Conservation (phyloP, 2,329 filamentous ascomycete species). For the Xylariaceae sp. region DNA sequence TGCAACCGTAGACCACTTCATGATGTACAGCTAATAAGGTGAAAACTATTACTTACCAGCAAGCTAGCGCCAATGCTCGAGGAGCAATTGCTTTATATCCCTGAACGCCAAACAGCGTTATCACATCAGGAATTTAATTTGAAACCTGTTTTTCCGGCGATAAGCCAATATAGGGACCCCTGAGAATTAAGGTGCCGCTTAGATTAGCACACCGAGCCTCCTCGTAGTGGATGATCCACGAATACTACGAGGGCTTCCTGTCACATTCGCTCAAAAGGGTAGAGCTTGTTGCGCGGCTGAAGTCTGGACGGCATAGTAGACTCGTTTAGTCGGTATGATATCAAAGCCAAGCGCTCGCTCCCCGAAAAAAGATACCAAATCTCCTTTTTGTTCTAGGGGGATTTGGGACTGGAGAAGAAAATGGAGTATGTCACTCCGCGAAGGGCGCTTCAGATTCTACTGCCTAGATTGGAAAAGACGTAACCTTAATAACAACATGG, state of each 20-base stretch:
- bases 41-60: conserved; percentile 5
- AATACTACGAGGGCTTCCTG: conserved; percentile 7
- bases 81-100: conserved; percentile 19
- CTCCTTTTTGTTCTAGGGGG: neutral
- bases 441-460: conserved; percentile 8
- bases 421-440: conserved; percentile 27
- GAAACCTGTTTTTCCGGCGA: conserved; percentile 21
- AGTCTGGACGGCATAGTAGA: conserved; percentile 19
- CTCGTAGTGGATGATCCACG: conserved; percentile 20
- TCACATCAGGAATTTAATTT: conserved; percentile 24
- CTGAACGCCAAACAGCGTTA: conserved; percentile 6
- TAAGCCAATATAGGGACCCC: conserved; percentile 13
- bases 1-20: conserved; percentile 37
- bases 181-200: conserved; percentile 14
- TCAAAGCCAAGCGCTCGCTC: conserved; percentile 6
- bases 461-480: conserved; percentile 13
- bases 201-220: conserved; percentile 12
- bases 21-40: conserved; percentile 24
- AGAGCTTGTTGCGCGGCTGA: conserved; percentile 20
- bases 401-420: neutral
- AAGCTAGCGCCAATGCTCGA: conserved; percentile 5
- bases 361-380: neutral
- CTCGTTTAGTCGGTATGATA: conserved; percentile 5
- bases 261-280: conserved; percentile 13
- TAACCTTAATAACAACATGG: conserved; percentile 13